These are phyloP conservation scores for Haplographium delicatum DNA, from an alignment of 495 filamentous ascomycete species.

Conservation along the genomic window DNA sequence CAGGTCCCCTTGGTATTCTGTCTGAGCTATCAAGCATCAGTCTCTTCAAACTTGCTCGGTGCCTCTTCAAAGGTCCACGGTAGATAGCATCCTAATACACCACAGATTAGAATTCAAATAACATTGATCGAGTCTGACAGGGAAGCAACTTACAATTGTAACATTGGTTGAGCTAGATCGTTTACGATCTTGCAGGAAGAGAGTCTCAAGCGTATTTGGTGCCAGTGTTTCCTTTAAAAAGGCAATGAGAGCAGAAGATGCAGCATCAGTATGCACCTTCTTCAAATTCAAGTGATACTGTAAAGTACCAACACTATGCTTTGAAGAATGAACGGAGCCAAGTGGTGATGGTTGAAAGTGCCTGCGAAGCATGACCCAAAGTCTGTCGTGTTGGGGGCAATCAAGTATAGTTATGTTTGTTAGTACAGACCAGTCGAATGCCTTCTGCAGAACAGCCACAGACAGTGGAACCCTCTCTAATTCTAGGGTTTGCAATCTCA, in stretches of 20 bases:
- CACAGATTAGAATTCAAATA: not conserved
- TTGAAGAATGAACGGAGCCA: constrained; percentile 20
- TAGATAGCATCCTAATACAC: constrained; percentile 57
- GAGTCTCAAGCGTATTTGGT: constrained; percentile 77
- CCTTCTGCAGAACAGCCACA: constrained; percentile 59
- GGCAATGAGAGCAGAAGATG: constrained; percentile 69
- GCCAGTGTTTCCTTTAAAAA: constrained; percentile 83
- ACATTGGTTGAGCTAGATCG: constrained; percentile 49
- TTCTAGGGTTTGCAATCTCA: constrained; percentile 72
- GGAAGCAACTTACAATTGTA: constrained; percentile 37
- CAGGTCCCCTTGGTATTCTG: constrained; percentile 29
- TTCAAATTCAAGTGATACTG: constrained; percentile 73
- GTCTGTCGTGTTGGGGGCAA: constrained; percentile 69
- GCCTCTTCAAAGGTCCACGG: constrained; percentile 64
- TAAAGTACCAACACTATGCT: constrained; percentile 21
- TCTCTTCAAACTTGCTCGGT: constrained; percentile 68
- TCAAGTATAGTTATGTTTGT: constrained; percentile 78
- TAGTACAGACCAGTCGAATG: constrained; percentile 74
- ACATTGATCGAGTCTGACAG: not conserved
- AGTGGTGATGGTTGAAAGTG: constrained; percentile 57
- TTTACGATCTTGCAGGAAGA: constrained; percentile 76
- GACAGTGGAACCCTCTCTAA: constrained; percentile 78
- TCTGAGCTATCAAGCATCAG: constrained; percentile 73
- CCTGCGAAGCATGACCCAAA: constrained; percentile 75
- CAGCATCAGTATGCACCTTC: constrained; percentile 74